Conservation (phyloP, 2,329 filamentous ascomycete species). For the Aurifilum marmelostoma region DNA sequence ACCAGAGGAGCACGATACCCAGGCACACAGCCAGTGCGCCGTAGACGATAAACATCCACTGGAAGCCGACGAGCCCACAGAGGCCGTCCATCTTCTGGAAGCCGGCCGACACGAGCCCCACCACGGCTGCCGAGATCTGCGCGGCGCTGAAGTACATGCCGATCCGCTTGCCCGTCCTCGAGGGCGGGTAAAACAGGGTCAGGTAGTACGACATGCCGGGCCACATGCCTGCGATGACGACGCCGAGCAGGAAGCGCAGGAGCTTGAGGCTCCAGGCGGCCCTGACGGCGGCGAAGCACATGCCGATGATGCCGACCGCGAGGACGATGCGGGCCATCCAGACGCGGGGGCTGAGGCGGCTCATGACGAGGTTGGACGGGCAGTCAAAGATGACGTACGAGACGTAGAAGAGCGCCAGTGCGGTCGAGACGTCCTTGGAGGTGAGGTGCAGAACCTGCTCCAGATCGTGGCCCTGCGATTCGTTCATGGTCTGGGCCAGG, state of each 20-base stretch:
- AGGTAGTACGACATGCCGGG: conserved; percentile 93
- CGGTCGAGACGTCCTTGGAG: conserved; percentile 78
- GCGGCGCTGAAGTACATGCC: conserved; percentile 88
- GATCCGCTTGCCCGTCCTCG: conserved; percentile 83
- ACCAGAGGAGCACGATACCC: conserved; percentile 79
- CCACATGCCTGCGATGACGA: conserved; percentile 94
- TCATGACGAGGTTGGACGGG: conserved; percentile 89
- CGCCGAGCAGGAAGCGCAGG: conserved; percentile 80
- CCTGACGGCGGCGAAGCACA: conserved; percentile 80
- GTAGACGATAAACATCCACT: conserved; percentile 93
- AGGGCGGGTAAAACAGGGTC: conserved; percentile 88
- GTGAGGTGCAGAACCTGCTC: conserved; percentile 69
- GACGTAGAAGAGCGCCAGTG: conserved; percentile 87
- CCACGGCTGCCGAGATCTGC: conserved; percentile 86
- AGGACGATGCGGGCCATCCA: conserved; percentile 95
- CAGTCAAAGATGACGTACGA: conserved; percentile 89
- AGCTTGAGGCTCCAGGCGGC: conserved; percentile 86
- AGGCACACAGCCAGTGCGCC: conserved; percentile 74
- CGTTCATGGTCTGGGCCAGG: conserved; percentile 94
- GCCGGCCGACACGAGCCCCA: conserved; percentile 85
- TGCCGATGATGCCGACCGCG: conserved; percentile 81
- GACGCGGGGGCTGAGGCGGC: conserved; percentile 76
- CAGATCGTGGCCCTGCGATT: conserved; percentile 71
- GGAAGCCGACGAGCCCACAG: conserved; percentile 77
- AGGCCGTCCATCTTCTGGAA: conserved; percentile 89